Evolutionary conservation across 768 basidiomycete species (phyloP), one percentile per base, ranked within the genome.

Genomic region (Boletus rubropictus): DNA sequence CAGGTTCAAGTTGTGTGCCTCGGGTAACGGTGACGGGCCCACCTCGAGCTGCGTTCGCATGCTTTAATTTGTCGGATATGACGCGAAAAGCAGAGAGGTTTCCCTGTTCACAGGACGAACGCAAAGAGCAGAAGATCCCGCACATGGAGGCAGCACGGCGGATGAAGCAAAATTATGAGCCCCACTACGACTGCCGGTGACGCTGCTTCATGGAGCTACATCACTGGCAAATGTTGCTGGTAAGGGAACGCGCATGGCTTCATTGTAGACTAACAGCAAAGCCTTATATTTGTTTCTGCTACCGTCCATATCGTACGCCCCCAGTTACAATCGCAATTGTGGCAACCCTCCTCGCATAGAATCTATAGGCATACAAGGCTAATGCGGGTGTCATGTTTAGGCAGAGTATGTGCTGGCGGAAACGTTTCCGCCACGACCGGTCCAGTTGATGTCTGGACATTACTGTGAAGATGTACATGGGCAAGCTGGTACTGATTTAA

Each of bases 401-500:
- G 80, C 84, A 56, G 71, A 71, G 79, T 98, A 98, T 42, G 86
- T 82, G 52, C 81, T 84, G 32, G 93, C 86, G 45, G 95, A 91
- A 47, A 95, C 92, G 57, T 84, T 91, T 55, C 95, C 95, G 42
- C 95, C 95, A 56, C 91, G 90, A 38, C 95, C 95, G 57, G 94
- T 98, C 95, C 95, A 98, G 78, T 96, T 97, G 73, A 95, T 77
- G 73, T 99, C 95, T 88, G 50, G 11, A 29, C 4, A 41, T 15
- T 8, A 24, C 25, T 9, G 33, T 59, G 49, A 51, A 44, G 25
- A 46, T 22, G 12, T 22, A 20, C 18, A 25, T 8, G 15, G 38
- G 10, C 24, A 42, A 21, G 34, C 25, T n/a, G 5, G 17, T 5
- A 18, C 33, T 35, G 5, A 42, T n/a, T 54, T 29, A 27, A 34